A percentile compares a stretch with the other conserved stretches of the same genome.
These are phyloP conservation scores for Tricholoma sp. DNA, from an alignment of 768 basidiomycete species.

Conservation along the genomic window DNA sequence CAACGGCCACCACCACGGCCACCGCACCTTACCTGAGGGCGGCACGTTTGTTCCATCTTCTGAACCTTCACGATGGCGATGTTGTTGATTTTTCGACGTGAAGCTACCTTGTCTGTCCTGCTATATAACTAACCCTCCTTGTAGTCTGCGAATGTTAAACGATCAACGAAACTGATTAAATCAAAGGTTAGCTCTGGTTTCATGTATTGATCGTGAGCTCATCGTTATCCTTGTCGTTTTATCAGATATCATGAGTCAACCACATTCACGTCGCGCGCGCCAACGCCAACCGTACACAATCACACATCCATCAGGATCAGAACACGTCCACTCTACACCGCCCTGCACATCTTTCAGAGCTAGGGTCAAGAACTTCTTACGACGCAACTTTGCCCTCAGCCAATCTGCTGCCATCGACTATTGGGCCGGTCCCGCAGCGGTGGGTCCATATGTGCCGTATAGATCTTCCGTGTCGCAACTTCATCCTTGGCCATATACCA, in stretches of 20 bases:
- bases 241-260: neutral
- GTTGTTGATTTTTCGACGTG: neutral
- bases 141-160: neutral
- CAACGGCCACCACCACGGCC: no score
- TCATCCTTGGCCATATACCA: neutral
- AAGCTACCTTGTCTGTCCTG: neutral
- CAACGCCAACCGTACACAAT: neutral
- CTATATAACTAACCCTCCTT: neutral
- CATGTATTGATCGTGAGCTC: neutral
- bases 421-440: neutral
- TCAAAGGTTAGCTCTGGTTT: neutral
- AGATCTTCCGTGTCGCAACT: neutral
- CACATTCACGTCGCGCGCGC: neutral
- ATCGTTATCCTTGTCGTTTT: neutral
- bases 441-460: neutral
- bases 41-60: neutral
- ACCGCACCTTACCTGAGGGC: neutral
- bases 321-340: neutral
- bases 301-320: neutral
- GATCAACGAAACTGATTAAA: neutral
- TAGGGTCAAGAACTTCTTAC: neutral
- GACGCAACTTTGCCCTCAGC: neutral
- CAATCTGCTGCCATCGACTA: neutral
- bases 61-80: neutral
- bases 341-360: neutral